Evolutionary conservation across 129 eudicot genomes (phyloP), one percentile per base, ranked within the genome.

Genomic region (Pittosporum tobira): DNA sequence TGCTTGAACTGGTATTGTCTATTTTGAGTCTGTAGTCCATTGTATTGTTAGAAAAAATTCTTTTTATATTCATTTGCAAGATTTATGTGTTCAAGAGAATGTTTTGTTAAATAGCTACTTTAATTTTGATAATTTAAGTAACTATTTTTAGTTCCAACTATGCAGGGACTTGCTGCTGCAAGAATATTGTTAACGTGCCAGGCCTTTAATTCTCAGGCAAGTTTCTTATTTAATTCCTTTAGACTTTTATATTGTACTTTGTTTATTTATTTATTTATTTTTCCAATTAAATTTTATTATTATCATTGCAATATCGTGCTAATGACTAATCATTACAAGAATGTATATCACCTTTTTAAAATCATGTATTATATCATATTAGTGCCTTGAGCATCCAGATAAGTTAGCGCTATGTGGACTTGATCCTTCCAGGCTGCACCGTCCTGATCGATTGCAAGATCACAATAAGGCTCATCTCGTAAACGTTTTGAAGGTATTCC

Each of bases 361-460:
- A n/a, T n/a, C n/a, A n/a, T 34, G 40, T 34, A 6, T 37, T 63
- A 19, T 34, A 24, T n/a, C 57, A 18, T 73, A 23, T 40, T 63
- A 83, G 90, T 75, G 82, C 60, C 80, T 78, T 64, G 90, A 75
- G 75, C 82, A 59, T 68, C 90, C 85, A 75, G 85, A 75, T 61
- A 83, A 79, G 64, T 70, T 83, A 54, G 79, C 73, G 31, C 59
- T 83, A 25, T 83, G 90, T 76, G 90, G 90, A 51, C 90, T 83
- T 53, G 78, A 83, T 75, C 85, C 83, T 65, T 72, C 80, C 56
- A 72, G 76, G 42, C 73, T 83, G 64, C 71, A 71, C 56, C 80
- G 90, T 29, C 80, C 70, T 36, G 90, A 83, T 66, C 90, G 90
- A 22, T 67, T 83, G 61, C 90, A 83, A 75, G 90, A 83, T 75